A percentile compares a stretch with the other conserved stretches of the same genome.
These are phyloP conservation scores for Pelargonium nanum DNA, from an alignment of 345 rosid species.

Conservation along the genomic window DNA sequence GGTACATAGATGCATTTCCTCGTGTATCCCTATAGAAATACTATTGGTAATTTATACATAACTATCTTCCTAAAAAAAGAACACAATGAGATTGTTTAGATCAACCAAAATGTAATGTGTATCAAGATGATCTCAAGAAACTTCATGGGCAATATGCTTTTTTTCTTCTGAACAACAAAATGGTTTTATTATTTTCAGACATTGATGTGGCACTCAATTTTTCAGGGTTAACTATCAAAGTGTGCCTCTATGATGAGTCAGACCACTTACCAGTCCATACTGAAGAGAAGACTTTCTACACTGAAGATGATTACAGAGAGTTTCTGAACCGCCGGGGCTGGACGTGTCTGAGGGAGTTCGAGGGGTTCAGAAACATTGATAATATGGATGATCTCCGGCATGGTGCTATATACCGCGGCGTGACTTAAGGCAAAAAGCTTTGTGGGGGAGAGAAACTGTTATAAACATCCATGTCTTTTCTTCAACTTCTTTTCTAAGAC, in stretches of 20 bases:
- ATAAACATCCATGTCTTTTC: neutral
- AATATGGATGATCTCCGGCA: constrained; percentile 89
- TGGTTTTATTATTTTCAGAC: no score
- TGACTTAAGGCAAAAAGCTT: constrained; percentile 24
- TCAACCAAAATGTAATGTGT: no score
- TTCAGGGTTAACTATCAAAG: constrained; percentile 70
- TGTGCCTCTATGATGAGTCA: constrained; percentile 74
- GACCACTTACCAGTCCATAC: constrained; percentile 78
- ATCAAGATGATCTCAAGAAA: no score
- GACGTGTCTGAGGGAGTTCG: constrained; percentile 68
- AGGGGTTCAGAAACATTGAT: constrained; percentile 70
- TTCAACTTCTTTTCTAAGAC: no score
- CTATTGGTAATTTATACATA: no score
- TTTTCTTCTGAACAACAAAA: no score
- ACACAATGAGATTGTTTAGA: no score
- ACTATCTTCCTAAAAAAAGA: no score
- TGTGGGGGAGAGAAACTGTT: neutral
- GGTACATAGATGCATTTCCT: no score
- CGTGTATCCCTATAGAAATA: no score
- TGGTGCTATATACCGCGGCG: constrained; percentile 69
- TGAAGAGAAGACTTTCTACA: constrained; percentile 79
- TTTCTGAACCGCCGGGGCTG: constrained; percentile 64
- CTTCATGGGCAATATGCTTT: no score
- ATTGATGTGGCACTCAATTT: constrained; percentile 5
- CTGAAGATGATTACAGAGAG: constrained; percentile 80